Percentiles rank a stretch among this genome's conserved stretches.
These are phyloP conservation scores for Candida yuanshanica DNA, from an alignment of 805 yeast species.

Conservation along the genomic window DNA sequence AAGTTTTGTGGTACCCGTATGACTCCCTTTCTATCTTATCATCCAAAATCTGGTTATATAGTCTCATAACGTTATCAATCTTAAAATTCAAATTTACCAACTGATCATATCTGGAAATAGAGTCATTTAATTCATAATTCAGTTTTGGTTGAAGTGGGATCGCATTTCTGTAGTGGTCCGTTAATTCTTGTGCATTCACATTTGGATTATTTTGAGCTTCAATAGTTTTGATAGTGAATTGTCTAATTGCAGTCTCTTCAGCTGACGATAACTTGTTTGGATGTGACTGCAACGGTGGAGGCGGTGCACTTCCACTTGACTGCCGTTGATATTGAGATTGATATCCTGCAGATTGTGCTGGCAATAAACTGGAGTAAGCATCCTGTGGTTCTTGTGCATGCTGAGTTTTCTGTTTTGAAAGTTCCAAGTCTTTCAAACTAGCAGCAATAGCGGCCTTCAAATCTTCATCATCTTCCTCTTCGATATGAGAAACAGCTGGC, in stretches of 20 bases:
- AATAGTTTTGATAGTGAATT: conserved; percentile 64
- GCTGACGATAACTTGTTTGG: conserved; percentile 31
- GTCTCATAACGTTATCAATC: conserved; percentile 63
- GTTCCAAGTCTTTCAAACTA: conserved; percentile 68
- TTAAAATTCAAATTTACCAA: conserved; percentile 73
- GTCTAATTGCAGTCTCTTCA: conserved; percentile 66
- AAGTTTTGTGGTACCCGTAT: conserved; percentile 5
- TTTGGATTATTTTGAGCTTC: conserved; percentile 21
- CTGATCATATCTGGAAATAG: conserved; percentile 56
- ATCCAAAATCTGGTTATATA: conserved; percentile 75
- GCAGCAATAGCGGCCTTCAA: conserved; percentile 94
- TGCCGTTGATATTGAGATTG: conserved; percentile 3
- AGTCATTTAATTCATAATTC: conserved; percentile 49
- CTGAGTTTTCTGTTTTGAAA: conserved; percentile 20
- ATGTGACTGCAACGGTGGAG: conserved; percentile 16
- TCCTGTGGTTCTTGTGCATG: conserved; percentile 6
- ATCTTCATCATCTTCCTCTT: conserved; percentile 76
- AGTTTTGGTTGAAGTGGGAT: conserved; percentile 63
- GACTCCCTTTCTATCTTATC: conserved; percentile 37
- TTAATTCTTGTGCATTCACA: conserved; percentile 40
- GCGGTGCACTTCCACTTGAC: not conserved
- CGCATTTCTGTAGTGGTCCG: conserved; percentile 54
- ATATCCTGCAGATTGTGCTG: conserved; percentile 8
- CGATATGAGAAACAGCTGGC: not conserved
- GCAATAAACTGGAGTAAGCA: conserved; percentile 16